Percentiles rank a stretch among this genome's conserved stretches.
Evolutionary conservation across 805 yeast species (phyloP).

Genomic region (Candida peoriensis): DNA sequence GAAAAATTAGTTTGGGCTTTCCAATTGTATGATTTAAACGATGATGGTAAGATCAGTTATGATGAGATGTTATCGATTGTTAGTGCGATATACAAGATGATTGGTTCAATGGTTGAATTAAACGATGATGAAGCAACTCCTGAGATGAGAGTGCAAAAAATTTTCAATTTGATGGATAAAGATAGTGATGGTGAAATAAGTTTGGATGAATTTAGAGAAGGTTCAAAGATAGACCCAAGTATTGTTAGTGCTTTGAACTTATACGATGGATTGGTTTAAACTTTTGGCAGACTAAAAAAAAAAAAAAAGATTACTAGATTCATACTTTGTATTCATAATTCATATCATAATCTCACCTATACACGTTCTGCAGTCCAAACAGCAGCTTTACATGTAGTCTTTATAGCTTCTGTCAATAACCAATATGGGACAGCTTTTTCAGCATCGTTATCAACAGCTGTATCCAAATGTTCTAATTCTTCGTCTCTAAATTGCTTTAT

Average conservation of each 20-base stretch:
- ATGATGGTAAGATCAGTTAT: conserved; percentile 70
- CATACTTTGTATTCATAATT: not conserved
- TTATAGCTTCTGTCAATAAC: conserved; percentile 82
- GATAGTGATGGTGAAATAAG: conserved; percentile 64
- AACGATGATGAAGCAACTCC: conserved; percentile 92
- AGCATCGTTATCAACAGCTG: conserved; percentile 89
- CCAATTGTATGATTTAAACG: conserved; percentile 77
- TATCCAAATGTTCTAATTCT: conserved; percentile 90
- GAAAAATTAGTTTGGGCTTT: conserved; percentile 91
- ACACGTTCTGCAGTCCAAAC: conserved; percentile 87
- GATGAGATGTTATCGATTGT: conserved; percentile 79
- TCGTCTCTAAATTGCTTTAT: conserved; percentile 85
- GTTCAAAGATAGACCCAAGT: conserved; percentile 73
- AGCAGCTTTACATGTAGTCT: conserved; percentile 78
- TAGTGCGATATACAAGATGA: conserved; percentile 86
- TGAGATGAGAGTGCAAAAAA: conserved; percentile 76
- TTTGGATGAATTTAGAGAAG: conserved; percentile 79
- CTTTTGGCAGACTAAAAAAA: no score
- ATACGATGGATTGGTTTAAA: conserved; percentile 74
- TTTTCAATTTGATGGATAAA: conserved; percentile 70
- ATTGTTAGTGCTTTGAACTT: conserved; percentile 71
- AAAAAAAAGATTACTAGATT: not conserved
- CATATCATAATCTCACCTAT: conserved; percentile 7
- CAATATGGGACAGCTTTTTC: conserved; percentile 90
- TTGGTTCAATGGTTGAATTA: conserved; percentile 86